These are phyloP conservation scores for Trichoderma pleuroti DNA, from an alignment of 2,329 filamentous ascomycete genomes.

Conservation along the genomic window DNA sequence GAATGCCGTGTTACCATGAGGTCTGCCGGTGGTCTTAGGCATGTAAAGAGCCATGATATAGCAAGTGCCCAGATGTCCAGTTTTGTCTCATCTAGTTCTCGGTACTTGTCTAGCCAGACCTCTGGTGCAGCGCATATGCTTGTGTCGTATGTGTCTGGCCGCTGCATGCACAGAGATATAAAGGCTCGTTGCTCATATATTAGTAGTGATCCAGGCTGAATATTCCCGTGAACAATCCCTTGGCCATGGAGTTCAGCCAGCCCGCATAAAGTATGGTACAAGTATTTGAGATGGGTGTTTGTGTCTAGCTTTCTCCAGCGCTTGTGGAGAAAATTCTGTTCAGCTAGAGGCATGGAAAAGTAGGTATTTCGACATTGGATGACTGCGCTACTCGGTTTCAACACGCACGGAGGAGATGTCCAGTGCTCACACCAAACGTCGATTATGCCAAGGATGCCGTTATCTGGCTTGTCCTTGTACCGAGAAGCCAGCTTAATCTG, in stretches of 20 bases:
- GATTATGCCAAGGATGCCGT: background rate
- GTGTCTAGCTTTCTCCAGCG: background rate
- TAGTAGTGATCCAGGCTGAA: background rate
- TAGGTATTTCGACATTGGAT: background rate
- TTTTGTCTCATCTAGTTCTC: background rate
- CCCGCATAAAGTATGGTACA: background rate
- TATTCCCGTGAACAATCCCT: background rate
- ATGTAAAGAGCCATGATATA: background rate
- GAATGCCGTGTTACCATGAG: background rate
- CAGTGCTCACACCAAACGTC: background rate
- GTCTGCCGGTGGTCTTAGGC: background rate
- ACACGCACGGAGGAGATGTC: background rate
- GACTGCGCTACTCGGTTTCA: background rate
- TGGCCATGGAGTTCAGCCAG: background rate
- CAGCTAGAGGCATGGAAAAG: background rate
- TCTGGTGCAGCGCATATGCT: background rate
- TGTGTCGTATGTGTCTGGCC: background rate
- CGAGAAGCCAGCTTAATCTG: background rate
- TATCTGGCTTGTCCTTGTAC: background rate
- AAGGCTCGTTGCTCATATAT: background rate
- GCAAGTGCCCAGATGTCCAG: background rate
- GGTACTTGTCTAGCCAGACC: background rate
- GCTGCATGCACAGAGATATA: background rate
- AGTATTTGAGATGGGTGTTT: background rate
- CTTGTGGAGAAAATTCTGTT: background rate